Base-by-base conservation (phyloP, 306 rosid genomes). In the Sechiopsis laciniata region DNA sequence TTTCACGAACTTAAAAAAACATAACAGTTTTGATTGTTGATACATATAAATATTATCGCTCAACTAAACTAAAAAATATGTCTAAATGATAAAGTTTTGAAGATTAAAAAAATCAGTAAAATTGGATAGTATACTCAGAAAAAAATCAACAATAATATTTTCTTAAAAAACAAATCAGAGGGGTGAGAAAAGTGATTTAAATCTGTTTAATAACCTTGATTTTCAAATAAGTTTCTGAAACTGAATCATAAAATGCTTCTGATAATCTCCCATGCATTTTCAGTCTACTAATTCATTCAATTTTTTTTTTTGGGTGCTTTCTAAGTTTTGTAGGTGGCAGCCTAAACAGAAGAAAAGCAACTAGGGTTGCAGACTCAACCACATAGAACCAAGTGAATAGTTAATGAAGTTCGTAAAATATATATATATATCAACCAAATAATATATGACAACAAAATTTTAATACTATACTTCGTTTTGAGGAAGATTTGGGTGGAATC, bases 281-380 rank as follows among this genome's bases (percentile, higher is more conserved):
- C 3, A 63, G 24, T 37, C 51, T 63, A 37, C 14, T 35, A 64
- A 63, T 15, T 24, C 17, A 60, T 60, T 46, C 35, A 67, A 5
- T 19, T 45, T 19, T 42, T 42, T 45, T 12, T 42, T 65, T 29
- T 37, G 0, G 11, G 17, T 45, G 6, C 10, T 32, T 32, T 19
- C 46, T 45, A 10, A 9, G 55, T 66, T 19, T 19, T 7, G 6
- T 50, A 69, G 73, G 19, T 68, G 21, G 17, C 52, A 68, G 42
- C 73, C 73, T 69, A 69, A 69, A 29, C 42, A 50, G 13, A 2
- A 21, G 40, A 69, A 69, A 69, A 13, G 73, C 58, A 69, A 22
- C 3, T 69, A 50, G 58, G 57, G 45, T 11, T 69, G 56, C 73
- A 69, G 42, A 21, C 32, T 20, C 35, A 46, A 42, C 6, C 17